phyloP scores from a whole-genome alignment of 257 asterid genomes.

The Nyctanthes arbortristis region DNA sequence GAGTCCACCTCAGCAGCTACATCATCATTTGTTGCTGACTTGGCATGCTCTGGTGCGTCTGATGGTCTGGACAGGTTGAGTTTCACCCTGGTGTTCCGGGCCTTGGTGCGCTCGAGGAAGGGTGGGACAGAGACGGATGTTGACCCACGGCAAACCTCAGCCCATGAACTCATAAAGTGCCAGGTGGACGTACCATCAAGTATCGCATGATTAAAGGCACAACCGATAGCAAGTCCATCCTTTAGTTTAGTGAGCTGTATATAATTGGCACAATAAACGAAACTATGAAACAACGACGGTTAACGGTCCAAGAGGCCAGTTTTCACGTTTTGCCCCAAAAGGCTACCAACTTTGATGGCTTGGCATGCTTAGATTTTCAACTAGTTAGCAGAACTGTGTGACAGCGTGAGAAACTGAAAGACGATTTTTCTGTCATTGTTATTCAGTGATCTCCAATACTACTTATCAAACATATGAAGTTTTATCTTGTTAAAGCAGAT shows the following conservation, averaged over 20 bases:
- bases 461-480: background rate
- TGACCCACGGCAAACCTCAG: conserved; percentile 66
- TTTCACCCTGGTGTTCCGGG: conserved; percentile 76
- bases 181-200: conserved; percentile 98
- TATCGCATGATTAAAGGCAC: conserved; percentile 94
- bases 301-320: background rate
- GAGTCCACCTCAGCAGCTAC: conserved; percentile 30
- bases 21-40: conserved; percentile 49
- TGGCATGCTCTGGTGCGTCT: conserved; percentile 83
- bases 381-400: no score
- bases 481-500: no score
- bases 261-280: background rate
- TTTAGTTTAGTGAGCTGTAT: conserved; percentile 83
- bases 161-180: conserved; percentile 99
- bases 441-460: background rate
- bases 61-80: conserved; percentile 88
- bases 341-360: no score
- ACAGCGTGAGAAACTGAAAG: no score
- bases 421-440: background rate
- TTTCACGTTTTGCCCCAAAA: background rate
- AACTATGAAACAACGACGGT: background rate
- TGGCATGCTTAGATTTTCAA: no score
- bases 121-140: conserved; percentile 63
- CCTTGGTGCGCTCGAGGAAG: conserved; percentile 84
- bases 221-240: conserved; percentile 83